A percentile compares a stretch with the other conserved stretches of the same genome.
phyloP scores from a whole-genome alignment of 805 yeast genomes.

The Brettanomyces sp. region DNA sequence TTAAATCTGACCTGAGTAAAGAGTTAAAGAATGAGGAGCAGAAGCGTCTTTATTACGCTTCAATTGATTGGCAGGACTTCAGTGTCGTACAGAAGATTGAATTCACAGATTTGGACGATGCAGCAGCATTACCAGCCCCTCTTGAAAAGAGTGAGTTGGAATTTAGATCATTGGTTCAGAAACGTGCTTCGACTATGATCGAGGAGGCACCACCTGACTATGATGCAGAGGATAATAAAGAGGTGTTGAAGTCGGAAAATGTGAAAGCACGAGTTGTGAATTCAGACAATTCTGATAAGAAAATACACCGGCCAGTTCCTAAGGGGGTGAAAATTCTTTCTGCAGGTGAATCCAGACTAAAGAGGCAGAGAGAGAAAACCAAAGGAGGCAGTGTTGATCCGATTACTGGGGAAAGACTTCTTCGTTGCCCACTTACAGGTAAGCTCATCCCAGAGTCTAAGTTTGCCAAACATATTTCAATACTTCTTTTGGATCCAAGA shows the following conservation, averaged over 20 bases:
- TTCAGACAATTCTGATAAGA: neutral
- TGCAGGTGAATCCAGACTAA: conserved; percentile 60
- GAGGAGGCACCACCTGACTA: conserved; percentile 34
- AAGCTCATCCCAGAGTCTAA: conserved; percentile 58
- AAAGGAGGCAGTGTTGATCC: conserved; percentile 6
- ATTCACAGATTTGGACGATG: conserved; percentile 53
- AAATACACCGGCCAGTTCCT: neutral
- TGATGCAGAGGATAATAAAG: conserved; percentile 10
- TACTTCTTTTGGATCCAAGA: conserved; percentile 66
- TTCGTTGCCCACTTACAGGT: conserved; percentile 76
- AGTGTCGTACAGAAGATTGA: conserved; percentile 58
- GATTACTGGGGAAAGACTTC: conserved; percentile 21
- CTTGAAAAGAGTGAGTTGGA: conserved; percentile 49
- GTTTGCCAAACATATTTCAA: conserved; percentile 63
- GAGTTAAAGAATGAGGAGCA: conserved; percentile 24
- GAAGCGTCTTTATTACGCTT: conserved; percentile 50
- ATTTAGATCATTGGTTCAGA: conserved; percentile 50
- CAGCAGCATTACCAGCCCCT: conserved; percentile 47
- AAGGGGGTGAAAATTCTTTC: conserved; percentile 42
- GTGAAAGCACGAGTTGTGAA: neutral
- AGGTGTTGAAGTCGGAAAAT: conserved; percentile 9
- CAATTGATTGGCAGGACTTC: conserved; percentile 86
- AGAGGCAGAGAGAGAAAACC: conserved; percentile 16
- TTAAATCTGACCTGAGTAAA: conserved; percentile 23
- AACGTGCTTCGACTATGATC: conserved; percentile 26